These are phyloP conservation scores for Saururus chinensis DNA, from an alignment of 164 flowering plant species.

Conservation along the genomic window DNA sequence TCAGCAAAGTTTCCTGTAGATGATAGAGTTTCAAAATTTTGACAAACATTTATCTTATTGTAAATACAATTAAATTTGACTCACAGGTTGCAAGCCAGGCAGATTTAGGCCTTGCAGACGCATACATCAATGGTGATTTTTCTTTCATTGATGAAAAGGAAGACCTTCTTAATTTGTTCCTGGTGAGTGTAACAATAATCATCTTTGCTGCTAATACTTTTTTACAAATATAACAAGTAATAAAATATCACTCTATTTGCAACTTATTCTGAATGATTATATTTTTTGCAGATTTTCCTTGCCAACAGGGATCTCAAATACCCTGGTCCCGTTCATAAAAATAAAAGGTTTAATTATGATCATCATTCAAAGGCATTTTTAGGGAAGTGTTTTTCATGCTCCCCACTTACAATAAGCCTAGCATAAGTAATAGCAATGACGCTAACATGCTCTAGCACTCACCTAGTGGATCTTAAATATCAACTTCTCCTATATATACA, in stretches of 20 bases:
- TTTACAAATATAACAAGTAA: too few relatives aligned
- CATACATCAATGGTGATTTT: slow-evolving; percentile 77
- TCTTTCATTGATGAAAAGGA: slow-evolving; percentile 69
- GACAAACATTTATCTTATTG: not conserved
- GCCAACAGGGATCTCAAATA: slow-evolving; percentile 56
- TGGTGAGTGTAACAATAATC: slow-evolving; percentile 32
- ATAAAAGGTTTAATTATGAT: slow-evolving; percentile 34
- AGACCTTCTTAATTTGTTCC: slow-evolving; percentile 65
- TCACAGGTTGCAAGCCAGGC: slow-evolving; percentile 68
- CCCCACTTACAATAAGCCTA: too few relatives aligned
- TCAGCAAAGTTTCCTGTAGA: not conserved
- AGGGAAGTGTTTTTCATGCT: too few relatives aligned
- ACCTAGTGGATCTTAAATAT: too few relatives aligned
- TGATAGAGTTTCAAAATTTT: too few relatives aligned
- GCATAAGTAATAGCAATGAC: too few relatives aligned
- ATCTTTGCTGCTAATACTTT: not conserved
- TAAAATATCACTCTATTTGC: not conserved
- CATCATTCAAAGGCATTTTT: not conserved
- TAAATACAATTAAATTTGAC: not conserved
- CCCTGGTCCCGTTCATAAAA: slow-evolving; percentile 21
- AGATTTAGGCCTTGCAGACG: slow-evolving; percentile 96
- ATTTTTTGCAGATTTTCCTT: slow-evolving; percentile 53
- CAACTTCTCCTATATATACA: too few relatives aligned
- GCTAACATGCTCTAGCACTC: too few relatives aligned
- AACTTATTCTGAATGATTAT: slow-evolving; percentile 6